Percentiles rank a stretch among this genome's conserved stretches.
phyloP scores from a whole-genome alignment of 176 grass and related monocot genomes.

The Aegilops longissima region DNA sequence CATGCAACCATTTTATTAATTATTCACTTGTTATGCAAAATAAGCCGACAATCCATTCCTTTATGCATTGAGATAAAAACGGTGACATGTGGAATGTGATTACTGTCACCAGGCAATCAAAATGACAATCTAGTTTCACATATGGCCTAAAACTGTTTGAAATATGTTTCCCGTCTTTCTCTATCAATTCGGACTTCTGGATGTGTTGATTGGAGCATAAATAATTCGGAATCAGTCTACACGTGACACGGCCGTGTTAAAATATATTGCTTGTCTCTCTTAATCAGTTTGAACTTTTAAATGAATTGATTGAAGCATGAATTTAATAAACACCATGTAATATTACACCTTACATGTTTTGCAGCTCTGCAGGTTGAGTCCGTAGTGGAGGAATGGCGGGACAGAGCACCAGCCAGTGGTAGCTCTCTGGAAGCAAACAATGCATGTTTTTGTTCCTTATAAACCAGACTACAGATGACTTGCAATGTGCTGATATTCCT shows the following conservation, averaged over 20 bases:
- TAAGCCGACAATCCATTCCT: too few species aligned
- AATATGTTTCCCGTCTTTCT: too few species aligned
- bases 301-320: too few species aligned
- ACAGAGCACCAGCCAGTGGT: background rate
- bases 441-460: background rate
- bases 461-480: background rate
- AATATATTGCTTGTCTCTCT: too few species aligned
- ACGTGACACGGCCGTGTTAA: too few species aligned
- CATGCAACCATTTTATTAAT: too few species aligned
- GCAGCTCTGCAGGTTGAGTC: background rate
- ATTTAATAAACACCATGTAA: background rate
- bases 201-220: too few species aligned
- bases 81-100: background rate
- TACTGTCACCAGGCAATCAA: background rate
- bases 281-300: too few species aligned
- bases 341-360: constrained; percentile 22
- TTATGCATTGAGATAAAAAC: background rate
- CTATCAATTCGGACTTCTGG: too few species aligned
- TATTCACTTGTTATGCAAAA: too few species aligned
- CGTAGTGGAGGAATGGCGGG: background rate
- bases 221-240: too few species aligned
- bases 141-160: background rate
- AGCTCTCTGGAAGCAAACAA: background rate
- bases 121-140: background rate
- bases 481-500: background rate